A percentile compares a stretch with the other conserved stretches of the same genome.
Conservation (phyloP, 2,329 filamentous ascomycete genomes). For the Ceratocystis alfenasii region DNA sequence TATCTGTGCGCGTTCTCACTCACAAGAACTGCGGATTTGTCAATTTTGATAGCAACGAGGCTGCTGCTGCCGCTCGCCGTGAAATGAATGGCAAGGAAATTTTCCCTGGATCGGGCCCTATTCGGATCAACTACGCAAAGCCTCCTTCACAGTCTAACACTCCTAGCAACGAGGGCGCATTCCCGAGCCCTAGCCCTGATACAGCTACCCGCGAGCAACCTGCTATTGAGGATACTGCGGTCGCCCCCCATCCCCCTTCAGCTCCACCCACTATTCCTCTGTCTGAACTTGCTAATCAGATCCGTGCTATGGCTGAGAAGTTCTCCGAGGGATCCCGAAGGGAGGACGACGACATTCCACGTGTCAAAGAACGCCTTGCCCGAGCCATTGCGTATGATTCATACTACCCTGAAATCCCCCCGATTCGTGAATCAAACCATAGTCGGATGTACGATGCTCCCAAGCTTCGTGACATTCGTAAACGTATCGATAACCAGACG, state of each 20-base stretch:
- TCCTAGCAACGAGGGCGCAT: slow-evolving; percentile 75
- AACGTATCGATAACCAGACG: slow-evolving; percentile 92
- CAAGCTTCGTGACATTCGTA: slow-evolving; percentile 86
- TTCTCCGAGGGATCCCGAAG: slow-evolving; percentile 61
- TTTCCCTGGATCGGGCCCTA: slow-evolving; percentile 88
- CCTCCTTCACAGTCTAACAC: slow-evolving; percentile 83
- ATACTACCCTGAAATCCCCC: slow-evolving; percentile 75
- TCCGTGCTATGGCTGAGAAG: slow-evolving; percentile 73
- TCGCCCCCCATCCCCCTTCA: slow-evolving; percentile 34
- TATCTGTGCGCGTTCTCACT: slow-evolving; percentile 84
- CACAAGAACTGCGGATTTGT: slow-evolving; percentile 99
- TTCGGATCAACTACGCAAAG: slow-evolving; percentile 95
- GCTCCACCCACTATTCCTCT: slow-evolving; percentile 49
- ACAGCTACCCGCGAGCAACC: slow-evolving; percentile 49
- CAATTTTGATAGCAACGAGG: slow-evolving; percentile 87
- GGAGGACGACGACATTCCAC: slow-evolving; percentile 63
- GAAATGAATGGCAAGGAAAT: slow-evolving; percentile 94
- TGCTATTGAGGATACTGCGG: slow-evolving; percentile 16
- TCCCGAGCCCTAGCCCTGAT: slow-evolving; percentile 83
- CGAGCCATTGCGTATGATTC: slow-evolving; percentile 61
- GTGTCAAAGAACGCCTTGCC: slow-evolving; percentile 47
- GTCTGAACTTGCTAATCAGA: slow-evolving; percentile 66
- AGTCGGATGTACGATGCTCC: slow-evolving; percentile 86
- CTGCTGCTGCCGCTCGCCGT: slow-evolving; percentile 76
- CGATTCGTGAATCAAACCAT: slow-evolving; percentile 77